phyloP scores from a whole-genome alignment of 1,284 basidiomycete species.

The Heterobasidion annosum region DNA sequence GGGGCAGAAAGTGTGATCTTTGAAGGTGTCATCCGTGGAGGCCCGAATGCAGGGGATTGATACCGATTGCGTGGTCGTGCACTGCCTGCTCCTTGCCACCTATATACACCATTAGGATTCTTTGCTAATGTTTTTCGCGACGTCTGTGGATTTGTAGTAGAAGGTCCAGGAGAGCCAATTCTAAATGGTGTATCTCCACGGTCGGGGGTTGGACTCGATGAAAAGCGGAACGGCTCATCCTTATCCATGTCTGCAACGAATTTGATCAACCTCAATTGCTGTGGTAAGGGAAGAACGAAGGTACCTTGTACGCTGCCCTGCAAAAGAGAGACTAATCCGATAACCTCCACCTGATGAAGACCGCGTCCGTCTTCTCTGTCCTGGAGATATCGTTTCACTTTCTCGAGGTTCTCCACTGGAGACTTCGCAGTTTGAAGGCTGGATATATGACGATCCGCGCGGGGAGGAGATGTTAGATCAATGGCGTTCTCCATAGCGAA shows the following conservation, averaged over 20 bases:
- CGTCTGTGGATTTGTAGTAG: conserved; percentile 14
- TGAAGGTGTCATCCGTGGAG: conserved; percentile 30
- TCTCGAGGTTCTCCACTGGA: background rate
- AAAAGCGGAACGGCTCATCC: conserved; percentile 50
- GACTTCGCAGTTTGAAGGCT: background rate
- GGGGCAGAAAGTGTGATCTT: conserved; percentile 28
- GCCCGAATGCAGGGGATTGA: conserved; percentile 57
- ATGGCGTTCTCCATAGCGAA: background rate
- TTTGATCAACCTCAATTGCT: too few species aligned
- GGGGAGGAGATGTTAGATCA: background rate
- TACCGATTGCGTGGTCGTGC: conserved; percentile 57
- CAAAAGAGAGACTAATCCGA: too few species aligned
- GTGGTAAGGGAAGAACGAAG: too few species aligned
- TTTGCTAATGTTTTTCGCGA: conserved; percentile 44
- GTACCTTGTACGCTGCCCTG: too few species aligned
- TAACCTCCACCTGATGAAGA: too few species aligned
- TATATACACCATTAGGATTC: conserved; percentile 64
- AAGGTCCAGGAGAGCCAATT: conserved; percentile 15
- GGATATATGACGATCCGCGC: background rate
- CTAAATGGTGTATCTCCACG: conserved; percentile 32
- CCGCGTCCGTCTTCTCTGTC: background rate
- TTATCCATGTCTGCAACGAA: conserved; percentile 2
- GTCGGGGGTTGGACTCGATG: conserved; percentile 33
- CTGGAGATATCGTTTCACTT: background rate
- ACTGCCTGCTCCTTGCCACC: conserved; percentile 63